Base-by-base conservation (phyloP, 768 basidiomycete genomes). In the Pleurotus tuoliensis region DNA sequence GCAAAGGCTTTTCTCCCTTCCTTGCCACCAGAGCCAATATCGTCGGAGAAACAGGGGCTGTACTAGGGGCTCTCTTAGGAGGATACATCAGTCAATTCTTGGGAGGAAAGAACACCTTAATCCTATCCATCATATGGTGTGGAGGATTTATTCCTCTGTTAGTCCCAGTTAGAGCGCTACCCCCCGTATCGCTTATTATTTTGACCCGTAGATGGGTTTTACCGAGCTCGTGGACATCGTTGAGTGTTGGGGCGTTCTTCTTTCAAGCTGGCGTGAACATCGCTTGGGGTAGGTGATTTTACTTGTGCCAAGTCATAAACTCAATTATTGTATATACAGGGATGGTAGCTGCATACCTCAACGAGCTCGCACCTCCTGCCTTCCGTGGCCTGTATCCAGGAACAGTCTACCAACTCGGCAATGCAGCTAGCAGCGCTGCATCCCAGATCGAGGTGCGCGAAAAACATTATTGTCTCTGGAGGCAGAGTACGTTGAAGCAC, bases 301-400 rank as follows among this genome's bases (percentile, higher is more conserved):
- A 25, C 20, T 7, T 18, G 20, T 5, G 7, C 1, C 8, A 12
- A 15, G 13, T 4, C 13, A 5, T 5, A 44, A n/a, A 4, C 38
- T 16, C 18, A 15, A 41, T 24, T 4, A 16, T 4, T 20, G 4
- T 24, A 4, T n/a, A 27, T 54, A 7, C 15, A 61, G 60, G 60
- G n/a, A 47, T 59, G 8, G 47, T 61, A 50, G 84, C 86, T 8
- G 79, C 87, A 58, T 82, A 81, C 64, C 76, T 88, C 40, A 73
- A 76, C 38, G 87, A 89, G 66, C 70, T 86, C 60, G 82, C 83
- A 0, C 87, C 87, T 1, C 81, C 83, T 24, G 84, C 83, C 0
- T 88, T 86, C 74, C 76, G 87, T 56, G 83, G 84, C 3, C 77
- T 82, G 7, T 87, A 84, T 69, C 82, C 82, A 15, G 86, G 86